Conservation (phyloP, 1,284 basidiomycete species). For the Earliella scabrosa region DNA sequence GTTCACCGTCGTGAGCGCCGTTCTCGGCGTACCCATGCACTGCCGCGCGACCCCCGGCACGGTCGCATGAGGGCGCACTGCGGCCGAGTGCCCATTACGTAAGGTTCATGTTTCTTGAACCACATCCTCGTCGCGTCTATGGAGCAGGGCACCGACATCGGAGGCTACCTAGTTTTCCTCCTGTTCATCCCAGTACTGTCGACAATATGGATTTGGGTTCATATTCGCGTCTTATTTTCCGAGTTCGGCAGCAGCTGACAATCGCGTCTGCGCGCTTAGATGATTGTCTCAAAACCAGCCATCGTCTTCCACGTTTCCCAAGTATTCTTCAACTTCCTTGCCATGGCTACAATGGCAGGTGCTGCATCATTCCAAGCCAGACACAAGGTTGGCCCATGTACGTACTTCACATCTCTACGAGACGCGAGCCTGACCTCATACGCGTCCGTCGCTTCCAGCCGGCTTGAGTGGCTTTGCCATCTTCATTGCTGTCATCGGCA, state of each 20-base stretch:
- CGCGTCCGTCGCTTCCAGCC: conserved; percentile 53
- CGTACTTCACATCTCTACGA: conserved; percentile 39
- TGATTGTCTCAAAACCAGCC: conserved; percentile 83
- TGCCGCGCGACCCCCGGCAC: neutral
- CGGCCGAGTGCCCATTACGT: conserved; percentile 50
- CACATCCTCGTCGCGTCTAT: conserved; percentile 26
- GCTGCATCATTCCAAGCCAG: conserved; percentile 87
- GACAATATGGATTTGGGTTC: conserved; percentile 70
- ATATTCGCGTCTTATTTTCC: conserved; percentile 23
- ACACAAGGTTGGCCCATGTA: conserved; percentile 83
- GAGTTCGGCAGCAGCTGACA: conserved; percentile 21
- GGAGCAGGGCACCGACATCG: conserved; percentile 44
- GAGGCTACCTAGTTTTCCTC: conserved; percentile 57
- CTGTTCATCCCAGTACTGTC: conserved; percentile 64
- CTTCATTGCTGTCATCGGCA: conserved; percentile 72
- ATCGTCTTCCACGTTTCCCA: conserved; percentile 76
- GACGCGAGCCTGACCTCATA: neutral
- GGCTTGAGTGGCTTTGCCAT: conserved; percentile 86
- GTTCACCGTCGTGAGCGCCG: neutral
- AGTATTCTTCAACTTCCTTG: conserved; percentile 88
- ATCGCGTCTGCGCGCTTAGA: conserved; percentile 48
- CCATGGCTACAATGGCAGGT: conserved; percentile 86
- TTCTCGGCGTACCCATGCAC: conserved; percentile 7
- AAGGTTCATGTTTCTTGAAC: conserved; percentile 45
- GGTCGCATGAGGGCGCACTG: conserved; percentile 1